phyloP scores from a whole-genome alignment of 1,284 basidiomycete genomes.

The Leucoagaricus sp. region DNA sequence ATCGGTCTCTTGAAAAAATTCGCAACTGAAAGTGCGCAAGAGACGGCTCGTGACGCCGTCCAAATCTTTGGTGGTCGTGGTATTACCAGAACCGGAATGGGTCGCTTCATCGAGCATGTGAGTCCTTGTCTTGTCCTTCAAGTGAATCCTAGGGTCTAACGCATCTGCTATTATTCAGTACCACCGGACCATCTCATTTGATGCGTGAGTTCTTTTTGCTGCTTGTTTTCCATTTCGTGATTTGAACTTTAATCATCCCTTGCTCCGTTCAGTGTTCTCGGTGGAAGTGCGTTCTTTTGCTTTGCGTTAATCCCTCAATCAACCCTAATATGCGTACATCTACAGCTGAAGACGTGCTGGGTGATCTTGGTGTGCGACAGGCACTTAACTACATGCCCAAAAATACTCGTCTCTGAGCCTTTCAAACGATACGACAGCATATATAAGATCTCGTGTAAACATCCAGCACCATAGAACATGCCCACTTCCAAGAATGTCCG shows the following conservation, averaged over 20 bases:
- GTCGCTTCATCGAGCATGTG: conserved; percentile 50
- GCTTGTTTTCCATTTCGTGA: background rate
- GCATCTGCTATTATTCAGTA: conserved; percentile 38
- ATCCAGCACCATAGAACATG: too few relatives aligned
- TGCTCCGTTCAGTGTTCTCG: conserved; percentile 34
- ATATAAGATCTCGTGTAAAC: background rate
- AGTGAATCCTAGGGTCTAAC: background rate
- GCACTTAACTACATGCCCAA: conserved; percentile 63
- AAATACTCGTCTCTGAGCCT: conserved; percentile 43
- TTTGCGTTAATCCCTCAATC: background rate
- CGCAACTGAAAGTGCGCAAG: conserved; percentile 57
- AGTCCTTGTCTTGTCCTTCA: background rate
- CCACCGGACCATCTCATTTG: conserved; percentile 62
- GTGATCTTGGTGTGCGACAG: conserved; percentile 65
- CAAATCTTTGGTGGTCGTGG: conserved; percentile 73
- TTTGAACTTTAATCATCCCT: conserved; percentile 9
- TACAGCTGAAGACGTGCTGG: conserved; percentile 57
- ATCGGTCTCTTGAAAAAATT: conserved; percentile 73
- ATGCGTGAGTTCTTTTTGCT: conserved; percentile 37
- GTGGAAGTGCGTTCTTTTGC: conserved; percentile 36
- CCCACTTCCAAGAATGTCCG: too few relatives aligned
- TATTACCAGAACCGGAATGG: conserved; percentile 68
- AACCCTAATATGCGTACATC: conserved; percentile 2
- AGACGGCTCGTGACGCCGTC: conserved; percentile 69
- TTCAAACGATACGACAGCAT: background rate